Base-by-base conservation (phyloP, 2,329 filamentous ascomycete species). In the Ophiosphaerella narmari region DNA sequence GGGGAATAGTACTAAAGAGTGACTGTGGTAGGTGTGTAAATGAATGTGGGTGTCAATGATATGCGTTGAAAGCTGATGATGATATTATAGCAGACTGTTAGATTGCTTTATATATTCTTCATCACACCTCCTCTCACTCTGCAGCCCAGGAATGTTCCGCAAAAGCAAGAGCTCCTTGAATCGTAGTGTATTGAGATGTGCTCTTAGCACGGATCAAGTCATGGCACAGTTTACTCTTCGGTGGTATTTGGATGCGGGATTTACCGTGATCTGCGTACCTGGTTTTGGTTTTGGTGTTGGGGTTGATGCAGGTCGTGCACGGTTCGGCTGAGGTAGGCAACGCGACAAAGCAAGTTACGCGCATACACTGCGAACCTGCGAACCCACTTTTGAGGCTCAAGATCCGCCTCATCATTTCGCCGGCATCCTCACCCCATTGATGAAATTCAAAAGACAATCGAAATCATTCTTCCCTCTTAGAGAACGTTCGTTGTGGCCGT, bases 121-220 rank as follows among this genome's bases (percentile, higher is more conserved):
- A 12, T 18, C 35, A 24, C 26, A 21, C 39, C 37, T 39, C 39
- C 31, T 46, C n/a, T 46, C n/a, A 35, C 23, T n/a, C 13, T 34
- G 21, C 29, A 33, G 34, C n/a, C 7, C 7, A 14, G 16, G 46
- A 7, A n/a, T 39, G 9, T 21, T 16, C 23, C 34, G 16, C 14
- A 24, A 39, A 32, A n/a, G 14, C n/a, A 14, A 38, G 37, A 14
- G 8, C 32, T 14, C 3, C 7, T 31, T n/a, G 29, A 18, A 14
- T 16, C n/a, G 14, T 16, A 16, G 39, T 12, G 24, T 36, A 39
- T 43, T 35, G 35, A 39, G 37, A 43, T 35, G 39, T 39, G 46
- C 26, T 32, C 16, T 32, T 39, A 39, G 46, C 46, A 42, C 12
- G 21, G 39, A 48, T 42, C 45, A 41, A 16, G 39, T 42, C 45